Evolutionary conservation across 805 yeast genomes (phyloP), one percentile per base, ranked within the genome.

Genomic region (Lipomyces yamanashiensis): DNA sequence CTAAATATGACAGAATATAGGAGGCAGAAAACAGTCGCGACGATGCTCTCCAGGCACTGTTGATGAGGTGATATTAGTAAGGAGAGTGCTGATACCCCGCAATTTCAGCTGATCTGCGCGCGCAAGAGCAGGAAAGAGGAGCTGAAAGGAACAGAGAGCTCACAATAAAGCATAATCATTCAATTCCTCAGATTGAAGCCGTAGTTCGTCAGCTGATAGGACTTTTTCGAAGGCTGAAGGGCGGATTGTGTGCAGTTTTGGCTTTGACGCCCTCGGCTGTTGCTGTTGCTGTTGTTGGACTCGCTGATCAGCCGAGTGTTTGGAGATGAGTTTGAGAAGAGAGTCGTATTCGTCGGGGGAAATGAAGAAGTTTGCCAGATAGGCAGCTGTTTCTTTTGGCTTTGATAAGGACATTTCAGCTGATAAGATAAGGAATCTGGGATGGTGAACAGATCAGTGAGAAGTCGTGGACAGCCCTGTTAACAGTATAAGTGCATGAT

Each of bases 341-440:
- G 10, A 13, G 19, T 59, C 58, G 56, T 47, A 54, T 40, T 61
- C 64, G 17, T 48, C 58, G 9, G 61, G 55, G 49, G 64, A 61
- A 34, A 61, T 23, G 39, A 53, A 34, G 34, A 54, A 54, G 44
- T 45, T 54, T n/a, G 52, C 52, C 15, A 45, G 33, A 44, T 19
- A 36, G n/a, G 50, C 58, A 1, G 51, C 58, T 13, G 43, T 33
- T 19, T 37, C 43, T 44, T 39, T 54, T 36, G 51, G 47, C 21
- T 10, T 15, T 8, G 54, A 36, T 36, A 15, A 39, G 7, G 53
- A 34, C 53, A 49, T 49, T 49, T 37, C 47, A 2, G 2, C 41
- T 12, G 41, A 12, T 39, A 12, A 15, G 41, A 28, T 28, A 28
- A 28, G 28, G 5, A 5, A 28, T 28, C 28, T 28, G 28, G 28